Conservation (phyloP, 768 basidiomycete genomes). For the Pholiota microspora region DNA sequence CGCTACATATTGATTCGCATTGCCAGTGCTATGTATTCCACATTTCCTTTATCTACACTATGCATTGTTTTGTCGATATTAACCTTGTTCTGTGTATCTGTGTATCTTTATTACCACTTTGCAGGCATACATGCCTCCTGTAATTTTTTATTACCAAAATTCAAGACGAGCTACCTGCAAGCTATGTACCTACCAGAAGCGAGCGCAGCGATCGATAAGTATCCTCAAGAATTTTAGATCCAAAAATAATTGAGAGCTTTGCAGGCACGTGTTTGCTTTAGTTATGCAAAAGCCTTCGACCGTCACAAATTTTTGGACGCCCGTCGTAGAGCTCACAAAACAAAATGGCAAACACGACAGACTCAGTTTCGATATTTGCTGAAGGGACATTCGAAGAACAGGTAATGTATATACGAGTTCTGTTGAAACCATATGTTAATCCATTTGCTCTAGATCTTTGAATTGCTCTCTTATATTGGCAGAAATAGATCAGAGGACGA, state of each 20-base stretch:
- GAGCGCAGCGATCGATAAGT: too few relatives aligned
- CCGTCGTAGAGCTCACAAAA: constrained; percentile 20
- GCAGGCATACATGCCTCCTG: too few relatives aligned
- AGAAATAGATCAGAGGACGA: constrained; percentile 68
- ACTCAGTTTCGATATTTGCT: constrained; percentile 81
- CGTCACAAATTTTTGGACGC: constrained; percentile 31
- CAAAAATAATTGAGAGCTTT: not conserved
- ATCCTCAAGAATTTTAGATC: too few relatives aligned
- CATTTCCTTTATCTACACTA: too few relatives aligned
- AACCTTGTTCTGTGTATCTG: too few relatives aligned
- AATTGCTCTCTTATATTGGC: constrained; percentile 74
- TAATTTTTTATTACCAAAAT: too few relatives aligned
- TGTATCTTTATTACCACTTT: too few relatives aligned
- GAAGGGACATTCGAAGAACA: constrained; percentile 90
- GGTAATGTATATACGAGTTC: constrained; percentile 35
- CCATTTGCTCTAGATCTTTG: constrained; percentile 54
- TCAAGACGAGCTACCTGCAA: too few relatives aligned
- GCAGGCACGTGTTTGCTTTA: constrained; percentile 29
- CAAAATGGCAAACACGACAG: constrained; percentile 60
- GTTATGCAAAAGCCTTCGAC: constrained; percentile 31
- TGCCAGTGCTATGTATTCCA: too few relatives aligned
- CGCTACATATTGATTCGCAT: too few relatives aligned
- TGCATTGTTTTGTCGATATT: too few relatives aligned
- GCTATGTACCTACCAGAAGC: too few relatives aligned
- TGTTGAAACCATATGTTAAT: constrained; percentile 12